Base-by-base conservation (phyloP, 768 basidiomycete genomes). In the Guyanaporus albipodus region DNA sequence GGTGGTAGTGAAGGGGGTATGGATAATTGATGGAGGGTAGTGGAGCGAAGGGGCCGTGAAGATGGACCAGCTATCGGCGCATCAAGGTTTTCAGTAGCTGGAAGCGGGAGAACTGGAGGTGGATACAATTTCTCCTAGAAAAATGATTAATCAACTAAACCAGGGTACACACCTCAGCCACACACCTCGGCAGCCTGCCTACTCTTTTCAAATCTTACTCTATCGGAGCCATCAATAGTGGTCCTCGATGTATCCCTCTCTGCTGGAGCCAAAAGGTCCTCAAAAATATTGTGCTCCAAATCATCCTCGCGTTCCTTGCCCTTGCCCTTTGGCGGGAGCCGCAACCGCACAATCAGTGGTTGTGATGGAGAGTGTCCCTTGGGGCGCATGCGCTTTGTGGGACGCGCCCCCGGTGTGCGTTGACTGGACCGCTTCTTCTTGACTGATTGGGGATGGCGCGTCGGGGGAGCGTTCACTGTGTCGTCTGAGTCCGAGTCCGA, bases 201-300 rank as follows among this genome's bases (percentile, higher is more conserved):
- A 58, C 84, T 87, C 48, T 74, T 73, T 54, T 92, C 88, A 61
- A 89, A 97, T 41, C 77, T 74, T 38, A 72, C 62, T 57, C 85
- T 82, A 64, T 95, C 92, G 5, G 57, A 54, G 24, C 68, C 66
- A 4, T 67, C 63, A 22, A 94, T 85, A 0, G 64, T 63, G 8
- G 92, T 91, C 60, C 80, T 83, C 18, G 73, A 68, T 35, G 77
- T 83, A 60, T 91, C 90, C 28, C 90, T 79, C 44, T 95, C 87
- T 15, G 73, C 73, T 2, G 73, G 66, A 12, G 65, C 67, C 28
- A 98, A 73, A 32, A 95, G 74, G 18, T 92, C 93, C 38, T 96
- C 93, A 59, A 94, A 97, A 40, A 92, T 72, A 21, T 84, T 83
- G 34, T 69, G 65, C 10, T 67, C 64, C 22, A 73, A 70, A 7